Evolutionary conservation across 1,139 yeast species (phyloP).

Genomic region (Saccharomyces hybrid): DNA sequence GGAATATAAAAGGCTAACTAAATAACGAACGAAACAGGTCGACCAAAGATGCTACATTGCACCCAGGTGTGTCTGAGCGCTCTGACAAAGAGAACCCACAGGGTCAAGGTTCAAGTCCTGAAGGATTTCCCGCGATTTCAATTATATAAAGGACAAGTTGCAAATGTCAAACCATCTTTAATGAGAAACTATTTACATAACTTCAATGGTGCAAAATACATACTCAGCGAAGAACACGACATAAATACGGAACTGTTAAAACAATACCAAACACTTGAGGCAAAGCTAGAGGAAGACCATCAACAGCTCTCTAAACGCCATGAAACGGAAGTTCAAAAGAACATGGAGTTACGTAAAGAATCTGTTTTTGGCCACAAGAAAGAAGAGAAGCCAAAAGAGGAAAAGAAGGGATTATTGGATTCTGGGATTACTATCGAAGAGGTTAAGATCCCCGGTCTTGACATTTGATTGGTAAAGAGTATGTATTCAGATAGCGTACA

Average conservation of each 20-base stretch:
- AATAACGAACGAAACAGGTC: neutral
- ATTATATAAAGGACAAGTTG: constrained; percentile 65
- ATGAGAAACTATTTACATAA: constrained; percentile 77
- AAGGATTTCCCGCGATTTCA: constrained; percentile 51
- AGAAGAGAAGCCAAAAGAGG: constrained; percentile 5
- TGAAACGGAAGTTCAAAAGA: neutral
- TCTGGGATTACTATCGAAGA: constrained; percentile 7
- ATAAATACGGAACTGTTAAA: constrained; percentile 12
- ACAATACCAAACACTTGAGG: neutral
- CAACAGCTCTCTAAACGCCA: constrained; percentile 1
- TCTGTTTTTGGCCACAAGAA: constrained; percentile 6
- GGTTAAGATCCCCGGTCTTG: constrained; percentile 12
- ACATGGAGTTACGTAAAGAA: neutral
- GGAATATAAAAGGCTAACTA: neutral
- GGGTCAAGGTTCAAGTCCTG: constrained; percentile 63
- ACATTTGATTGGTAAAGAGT: neutral
- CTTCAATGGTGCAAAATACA: constrained; percentile 64
- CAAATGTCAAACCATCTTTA: constrained; percentile 68
- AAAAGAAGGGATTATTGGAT: constrained; percentile 6
- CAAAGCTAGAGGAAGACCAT: neutral
- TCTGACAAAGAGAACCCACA: constrained; percentile 38
- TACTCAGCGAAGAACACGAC: constrained; percentile 31
- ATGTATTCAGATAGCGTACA: neutral
- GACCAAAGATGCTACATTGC: constrained; percentile 21
- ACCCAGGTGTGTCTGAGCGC: constrained; percentile 26